Evolutionary conservation across 129 eudicot genomes (phyloP), one percentile per base, ranked within the genome.

Genomic region (Deinandra increscens): DNA sequence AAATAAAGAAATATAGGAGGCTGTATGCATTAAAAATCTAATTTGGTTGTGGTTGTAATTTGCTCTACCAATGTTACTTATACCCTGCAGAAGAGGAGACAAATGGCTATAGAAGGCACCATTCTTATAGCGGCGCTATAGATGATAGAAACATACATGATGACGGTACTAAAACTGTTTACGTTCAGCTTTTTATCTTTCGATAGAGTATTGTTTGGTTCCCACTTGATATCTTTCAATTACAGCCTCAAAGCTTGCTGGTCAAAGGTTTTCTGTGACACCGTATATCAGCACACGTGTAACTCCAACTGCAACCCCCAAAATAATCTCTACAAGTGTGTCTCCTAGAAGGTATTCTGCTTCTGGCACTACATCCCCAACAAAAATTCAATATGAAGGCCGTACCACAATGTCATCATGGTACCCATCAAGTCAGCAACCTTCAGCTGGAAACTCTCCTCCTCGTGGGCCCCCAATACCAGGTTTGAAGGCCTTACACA

Each of bases 391-490:
- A 62, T 83, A 85, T 46, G 96, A 86, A 66, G 87, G 95, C 26
- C 88, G 90, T 36, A 78, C 60, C 20, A 74, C 92, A 39, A 66
- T 87, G 70, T 86, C 98, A 34, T 86, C 98, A 59, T 93, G 95
- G 95, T 93, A 89, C 54, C 76, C 97, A 22, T 89, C 99, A 59
- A 93, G 99, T 79, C 99, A 89, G 75, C 97, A 89, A 80, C 89
- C 99, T 64, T 93, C 99, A n/a, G 97, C 95, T 67, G 90, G 90
- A 49, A 93, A 78, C 81, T 93, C 99, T 53, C 99, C 99, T 73
- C 95, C 95, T 64, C 86, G 84, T 55, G 95, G 84, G 0, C 90
- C 90, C 43, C 89, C 95, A 7, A 51, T 83, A 64, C 83, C 98
- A 89, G 95, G 98, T 91, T 14, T 38, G 23, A 49, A 65, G 64